These are phyloP conservation scores for Salix caprea DNA, from an alignment of 345 rosid species.

Conservation along the genomic window DNA sequence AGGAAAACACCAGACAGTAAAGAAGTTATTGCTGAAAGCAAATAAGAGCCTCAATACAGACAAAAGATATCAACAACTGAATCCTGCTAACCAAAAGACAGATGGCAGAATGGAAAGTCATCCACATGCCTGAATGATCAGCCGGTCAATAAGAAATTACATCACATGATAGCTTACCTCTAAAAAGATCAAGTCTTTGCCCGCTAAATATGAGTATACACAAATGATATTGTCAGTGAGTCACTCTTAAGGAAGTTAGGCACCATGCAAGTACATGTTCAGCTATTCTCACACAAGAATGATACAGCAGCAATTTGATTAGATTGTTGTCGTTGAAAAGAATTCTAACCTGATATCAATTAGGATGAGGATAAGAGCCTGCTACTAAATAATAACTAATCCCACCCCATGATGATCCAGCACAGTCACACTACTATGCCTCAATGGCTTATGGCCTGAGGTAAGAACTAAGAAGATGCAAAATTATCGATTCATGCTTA, in stretches of 20 bases:
- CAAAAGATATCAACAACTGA: not conserved
- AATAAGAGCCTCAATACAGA: not conserved
- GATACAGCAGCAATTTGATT: not conserved
- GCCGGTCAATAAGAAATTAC: not conserved
- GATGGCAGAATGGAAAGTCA: not conserved
- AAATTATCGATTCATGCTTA: not conserved
- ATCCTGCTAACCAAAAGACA: not conserved
- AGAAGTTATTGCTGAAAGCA: not conserved
- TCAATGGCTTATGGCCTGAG: not conserved
- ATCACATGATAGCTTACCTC: not conserved
- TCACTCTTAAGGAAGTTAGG: not conserved
- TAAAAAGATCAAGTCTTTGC: not conserved
- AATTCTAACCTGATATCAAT: not conserved
- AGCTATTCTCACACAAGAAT: not conserved
- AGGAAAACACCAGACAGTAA: not conserved
- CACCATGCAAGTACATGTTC: not conserved
- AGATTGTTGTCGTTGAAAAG: not conserved
- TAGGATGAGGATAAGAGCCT: not conserved
- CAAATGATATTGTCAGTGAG: not conserved
- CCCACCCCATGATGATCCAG: not conserved
- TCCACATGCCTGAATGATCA: not conserved
- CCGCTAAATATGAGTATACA: not conserved
- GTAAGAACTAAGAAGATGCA: not conserved
- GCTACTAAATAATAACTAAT: not conserved
- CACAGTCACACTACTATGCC: not conserved